Percentiles rank a stretch among this genome's conserved stretches.
Evolutionary conservation across 2,329 filamentous ascomycete species (phyloP).

Genomic region (Cercospora beticola): DNA sequence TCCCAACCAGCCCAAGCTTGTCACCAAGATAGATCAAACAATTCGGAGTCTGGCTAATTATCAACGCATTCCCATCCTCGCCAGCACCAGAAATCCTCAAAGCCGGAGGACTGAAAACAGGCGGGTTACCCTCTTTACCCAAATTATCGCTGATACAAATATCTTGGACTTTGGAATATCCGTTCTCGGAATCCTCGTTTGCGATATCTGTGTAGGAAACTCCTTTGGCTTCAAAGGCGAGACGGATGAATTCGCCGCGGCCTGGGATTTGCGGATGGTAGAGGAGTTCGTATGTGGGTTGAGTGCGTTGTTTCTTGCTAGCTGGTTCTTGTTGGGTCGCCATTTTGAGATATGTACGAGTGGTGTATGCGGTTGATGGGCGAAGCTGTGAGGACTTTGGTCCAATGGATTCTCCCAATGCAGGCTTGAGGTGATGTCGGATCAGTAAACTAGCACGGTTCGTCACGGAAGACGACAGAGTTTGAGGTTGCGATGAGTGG

Average conservation of each 20-base stretch:
- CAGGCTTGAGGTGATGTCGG: neutral
- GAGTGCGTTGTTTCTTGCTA: slow-evolving; percentile 24
- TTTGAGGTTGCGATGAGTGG: neutral
- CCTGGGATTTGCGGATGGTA: slow-evolving; percentile 72
- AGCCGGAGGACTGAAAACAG: slow-evolving; percentile 65
- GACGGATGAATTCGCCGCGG: slow-evolving; percentile 71
- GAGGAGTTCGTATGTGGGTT: slow-evolving; percentile 44
- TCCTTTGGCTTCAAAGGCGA: slow-evolving; percentile 68
- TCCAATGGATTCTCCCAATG: neutral
- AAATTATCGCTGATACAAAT: slow-evolving; percentile 41
- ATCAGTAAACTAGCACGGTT: neutral
- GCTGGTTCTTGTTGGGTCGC: slow-evolving; percentile 15
- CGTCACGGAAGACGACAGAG: neutral
- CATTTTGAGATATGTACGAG: slow-evolving; percentile 8
- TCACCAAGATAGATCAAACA: slow-evolving; percentile 70
- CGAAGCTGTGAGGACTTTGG: neutral
- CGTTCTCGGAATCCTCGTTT: slow-evolving; percentile 48
- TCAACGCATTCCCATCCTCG: slow-evolving; percentile 55
- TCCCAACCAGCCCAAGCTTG: slow-evolving; percentile 57
- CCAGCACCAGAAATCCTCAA: slow-evolving; percentile 54
- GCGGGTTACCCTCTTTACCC: slow-evolving; percentile 57
- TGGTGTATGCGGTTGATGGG: neutral
- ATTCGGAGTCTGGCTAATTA: slow-evolving; percentile 69
- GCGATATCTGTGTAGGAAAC: slow-evolving; percentile 64
- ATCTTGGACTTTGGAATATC: slow-evolving; percentile 52